Percentiles rank a stretch among this genome's conserved stretches.
Evolutionary conservation across 2,329 filamentous ascomycete genomes (phyloP).

Genomic region (Colletotrichum aenigma): DNA sequence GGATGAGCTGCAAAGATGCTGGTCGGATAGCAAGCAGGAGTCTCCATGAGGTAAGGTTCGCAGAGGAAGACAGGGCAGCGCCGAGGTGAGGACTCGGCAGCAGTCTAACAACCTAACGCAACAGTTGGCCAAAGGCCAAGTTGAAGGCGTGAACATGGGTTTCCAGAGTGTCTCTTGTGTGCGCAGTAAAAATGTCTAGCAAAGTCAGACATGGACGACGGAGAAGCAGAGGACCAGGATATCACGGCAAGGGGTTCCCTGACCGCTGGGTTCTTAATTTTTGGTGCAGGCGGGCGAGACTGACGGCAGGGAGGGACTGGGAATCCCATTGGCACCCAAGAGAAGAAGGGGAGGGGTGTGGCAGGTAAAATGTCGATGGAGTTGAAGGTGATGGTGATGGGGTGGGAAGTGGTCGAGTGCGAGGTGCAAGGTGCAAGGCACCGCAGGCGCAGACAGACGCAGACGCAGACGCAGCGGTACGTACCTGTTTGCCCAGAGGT

Average conservation of each 20-base stretch:
- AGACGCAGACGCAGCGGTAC: neutral
- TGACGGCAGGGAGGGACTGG: constrained; percentile 5
- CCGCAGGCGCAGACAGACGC: neutral
- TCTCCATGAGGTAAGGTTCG: neutral
- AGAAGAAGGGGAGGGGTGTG: neutral
- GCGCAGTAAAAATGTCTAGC: neutral
- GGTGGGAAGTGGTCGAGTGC: constrained; percentile 21
- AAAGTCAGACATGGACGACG: neutral
- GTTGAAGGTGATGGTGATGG: neutral
- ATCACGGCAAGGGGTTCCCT: constrained; percentile 1
- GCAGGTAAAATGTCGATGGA: neutral
- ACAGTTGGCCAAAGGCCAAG: neutral
- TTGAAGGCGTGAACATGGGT: neutral
- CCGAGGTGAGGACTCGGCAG: neutral
- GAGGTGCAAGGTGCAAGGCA: neutral
- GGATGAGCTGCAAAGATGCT: neutral
- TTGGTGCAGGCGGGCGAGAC: constrained; percentile 8
- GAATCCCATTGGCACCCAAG: constrained; percentile 8
- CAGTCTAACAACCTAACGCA: neutral
- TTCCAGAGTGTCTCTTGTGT: neutral
- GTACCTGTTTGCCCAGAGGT: neutral
- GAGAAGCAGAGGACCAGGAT: neutral
- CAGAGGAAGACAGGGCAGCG: neutral
- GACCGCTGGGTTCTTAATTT: constrained; percentile 3
- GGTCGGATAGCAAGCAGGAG: neutral